These are phyloP conservation scores for Arthrobotrys conoides DNA, from an alignment of 2,329 filamentous ascomycete genomes.

Conservation along the genomic window DNA sequence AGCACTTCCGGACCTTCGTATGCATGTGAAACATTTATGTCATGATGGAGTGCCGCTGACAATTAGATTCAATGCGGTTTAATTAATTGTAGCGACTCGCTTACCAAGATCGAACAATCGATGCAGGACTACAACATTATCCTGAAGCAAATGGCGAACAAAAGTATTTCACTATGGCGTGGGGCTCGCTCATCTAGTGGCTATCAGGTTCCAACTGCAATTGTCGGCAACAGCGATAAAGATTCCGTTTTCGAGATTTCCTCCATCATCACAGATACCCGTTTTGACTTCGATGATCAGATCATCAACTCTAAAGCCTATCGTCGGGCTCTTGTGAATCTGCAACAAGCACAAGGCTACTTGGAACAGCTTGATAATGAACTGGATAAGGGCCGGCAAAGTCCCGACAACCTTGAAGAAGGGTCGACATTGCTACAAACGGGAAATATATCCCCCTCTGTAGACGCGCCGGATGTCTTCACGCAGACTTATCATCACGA, in stretches of 20 bases:
- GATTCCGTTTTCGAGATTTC: background rate
- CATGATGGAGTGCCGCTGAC: background rate
- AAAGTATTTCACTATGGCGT: conserved; percentile 2
- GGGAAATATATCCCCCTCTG: too few relatives aligned
- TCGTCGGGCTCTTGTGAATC: conserved; percentile 9
- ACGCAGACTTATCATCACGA: too few relatives aligned
- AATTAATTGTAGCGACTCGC: background rate
- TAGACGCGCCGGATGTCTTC: too few relatives aligned
- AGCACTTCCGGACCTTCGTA: too few relatives aligned
- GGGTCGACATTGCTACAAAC: too few relatives aligned
- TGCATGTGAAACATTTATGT: too few relatives aligned
- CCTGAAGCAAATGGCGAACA: background rate
- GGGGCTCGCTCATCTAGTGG: background rate
- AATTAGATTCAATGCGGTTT: too few relatives aligned
- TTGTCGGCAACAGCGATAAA: too few relatives aligned
- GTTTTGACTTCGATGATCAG: conserved; percentile 8
- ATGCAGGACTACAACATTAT: conserved; percentile 19
- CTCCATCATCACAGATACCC: background rate
- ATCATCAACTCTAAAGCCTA: conserved; percentile 16
- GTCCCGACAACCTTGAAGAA: too few relatives aligned
- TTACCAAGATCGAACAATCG: conserved; percentile 10
- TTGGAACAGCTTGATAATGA: background rate
- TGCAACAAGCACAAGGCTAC: background rate
- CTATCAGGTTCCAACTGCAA: too few relatives aligned
- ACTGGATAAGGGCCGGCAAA: too few relatives aligned